Base-by-base conservation (phyloP, 164 flowering plant genomes). In the Aristolochia californica region DNA sequence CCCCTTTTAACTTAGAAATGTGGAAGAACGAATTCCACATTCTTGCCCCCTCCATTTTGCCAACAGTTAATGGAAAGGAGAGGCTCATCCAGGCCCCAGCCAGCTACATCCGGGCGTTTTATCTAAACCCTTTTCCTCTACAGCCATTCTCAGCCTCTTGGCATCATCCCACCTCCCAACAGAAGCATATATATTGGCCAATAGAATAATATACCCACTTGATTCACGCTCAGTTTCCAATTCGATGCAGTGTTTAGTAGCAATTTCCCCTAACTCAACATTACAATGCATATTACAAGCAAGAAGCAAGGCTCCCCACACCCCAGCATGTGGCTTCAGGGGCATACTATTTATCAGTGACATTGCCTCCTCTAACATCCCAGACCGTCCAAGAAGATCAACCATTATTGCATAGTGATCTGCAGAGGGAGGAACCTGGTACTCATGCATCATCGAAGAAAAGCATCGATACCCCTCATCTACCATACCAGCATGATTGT, bases 261-360 rank as follows among this genome's bases (percentile, higher is more conserved):
- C 78, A 59, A 75, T 50, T 66, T 77, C 78, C 9, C 75, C 81
- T 47, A 80, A 66, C 56, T 75, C 77, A 16, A 77, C 67, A 55
- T 75, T 70, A 38, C 63, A 38, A 62, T 80, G 81, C 18, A 72
- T 47, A 47, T 70, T 65, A 55, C 84, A 77, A 66, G 70, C 76
- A 57, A 67, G 72, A 53, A 80, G 79, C 66, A 80, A 63, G 18
- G 81, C 79, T 15, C 81, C 78, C 84, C 81, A 80, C 11, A 75
- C 78, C 16, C 78, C 76, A 48, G 69, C 66, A 63, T 70, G 74
- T 16, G 83, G 78, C 58, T 45, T 58, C 68, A 70, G 67, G 11
- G 80, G 77, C 79, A 75, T 77, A 50, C 71, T 59, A 59, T 63
- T 77, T 52, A 79, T 73, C 18, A 79, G 48, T 16, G 47, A 62